Base-by-base conservation (phyloP, 352 stramenopile genomes). In the Pythium vanterpoolii region DNA sequence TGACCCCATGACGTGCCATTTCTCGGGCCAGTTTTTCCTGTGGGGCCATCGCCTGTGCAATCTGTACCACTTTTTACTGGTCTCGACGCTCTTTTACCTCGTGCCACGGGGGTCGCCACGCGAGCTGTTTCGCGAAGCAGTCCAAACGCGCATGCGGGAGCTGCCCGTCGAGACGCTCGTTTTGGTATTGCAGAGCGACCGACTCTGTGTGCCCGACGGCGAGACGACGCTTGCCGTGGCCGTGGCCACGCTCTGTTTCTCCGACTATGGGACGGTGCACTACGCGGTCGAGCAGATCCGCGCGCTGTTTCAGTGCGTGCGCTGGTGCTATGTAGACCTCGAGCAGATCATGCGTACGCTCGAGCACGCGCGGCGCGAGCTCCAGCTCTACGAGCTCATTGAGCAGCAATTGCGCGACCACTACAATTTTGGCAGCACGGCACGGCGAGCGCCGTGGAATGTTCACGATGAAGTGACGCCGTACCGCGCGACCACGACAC, bases 11-110 rank as follows among this genome's bases (percentile, higher is more conserved):
- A 45, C 51, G 28, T 55, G 62, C 1, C 50, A 50, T 4, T 74
- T 79, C 50, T 64, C 55, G 6, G 69, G 66, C 5, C 62, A 73
- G 31, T 66, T 75, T 33, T 79, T 79, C 31, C 46, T 81, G 16
- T 90, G 80, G 83, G 76, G 74, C 43, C 69, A 90, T 27, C 69
- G 66, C 4, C 52, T 89, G 5, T 88, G 78, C 66, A 87, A 82
- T 18, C 45, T 86, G 52, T 88, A 89, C 39, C 83, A 93, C 57
- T 89, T 78, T 43, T 49, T 93, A 34, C 66, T 87, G 16, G 59
- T 77, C 9, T 73, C 70, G 21, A 85, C 80, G 38, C 62, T 90
- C 5, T 93, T 93, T 44, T 89, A 88, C 40, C 62, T 70, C 8
- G 43, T 66, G 9, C 81, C 76, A 5, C 36, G 39, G 1, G 65